These are phyloP conservation scores for Flaveria linearis DNA, from an alignment of 129 eudicot genomes.

Conservation along the genomic window DNA sequence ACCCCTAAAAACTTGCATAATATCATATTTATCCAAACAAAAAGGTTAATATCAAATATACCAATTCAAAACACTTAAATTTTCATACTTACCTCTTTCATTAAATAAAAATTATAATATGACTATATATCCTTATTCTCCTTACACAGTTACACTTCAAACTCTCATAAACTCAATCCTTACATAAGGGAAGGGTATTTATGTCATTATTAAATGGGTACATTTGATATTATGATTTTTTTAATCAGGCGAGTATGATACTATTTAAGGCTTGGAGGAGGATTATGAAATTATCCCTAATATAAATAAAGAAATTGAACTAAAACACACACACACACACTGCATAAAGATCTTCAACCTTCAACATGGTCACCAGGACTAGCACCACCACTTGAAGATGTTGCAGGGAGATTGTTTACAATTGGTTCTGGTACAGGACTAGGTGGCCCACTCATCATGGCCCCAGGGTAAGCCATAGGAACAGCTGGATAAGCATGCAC, in stretches of 20 bases:
- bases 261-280: background rate
- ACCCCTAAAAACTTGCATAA: background rate
- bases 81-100: background rate
- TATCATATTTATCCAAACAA: background rate
- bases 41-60: too few species aligned
- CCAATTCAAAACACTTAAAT: background rate
- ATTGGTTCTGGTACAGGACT: conserved; percentile 61
- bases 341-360: conserved; percentile 48
- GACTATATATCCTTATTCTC: background rate
- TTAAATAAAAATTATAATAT: background rate
- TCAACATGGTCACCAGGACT: conserved; percentile 78
- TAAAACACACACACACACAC: background rate
- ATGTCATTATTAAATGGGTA: background rate
- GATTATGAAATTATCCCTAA: background rate
- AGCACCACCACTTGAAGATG: conserved; percentile 61
- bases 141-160: background rate
- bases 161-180: background rate
- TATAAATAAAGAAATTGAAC: background rate
- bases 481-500: conserved; percentile 52
- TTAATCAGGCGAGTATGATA: background rate
- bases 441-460: conserved; percentile 64
- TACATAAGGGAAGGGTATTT: background rate
- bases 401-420: conserved; percentile 59
- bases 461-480: conserved; percentile 66
- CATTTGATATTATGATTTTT: background rate